Conservation (phyloP, 2,329 filamentous ascomycete species). For the Exophiala bonariae region DNA sequence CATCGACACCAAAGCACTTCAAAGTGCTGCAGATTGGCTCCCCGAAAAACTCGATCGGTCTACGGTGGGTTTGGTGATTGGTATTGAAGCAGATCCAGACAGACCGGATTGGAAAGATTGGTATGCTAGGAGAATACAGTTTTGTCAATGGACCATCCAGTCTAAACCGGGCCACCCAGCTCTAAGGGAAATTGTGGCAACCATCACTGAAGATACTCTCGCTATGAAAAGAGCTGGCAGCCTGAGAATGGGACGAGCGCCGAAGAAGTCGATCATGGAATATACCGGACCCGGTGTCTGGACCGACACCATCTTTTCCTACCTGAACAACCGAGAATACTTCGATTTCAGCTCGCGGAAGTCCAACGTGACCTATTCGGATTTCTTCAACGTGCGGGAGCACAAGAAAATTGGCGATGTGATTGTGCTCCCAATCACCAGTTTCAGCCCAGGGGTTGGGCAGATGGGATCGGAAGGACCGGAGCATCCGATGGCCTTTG, state of each 20-base stretch:
- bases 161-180: constrained; percentile 91
- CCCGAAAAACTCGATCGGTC: constrained; percentile 74
- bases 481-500: constrained; percentile 94
- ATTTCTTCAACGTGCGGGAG: constrained; percentile 83
- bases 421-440: constrained; percentile 90
- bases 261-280: constrained; percentile 76
- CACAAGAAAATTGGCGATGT: constrained; percentile 91
- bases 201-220: constrained; percentile 81
- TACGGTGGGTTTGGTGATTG: constrained; percentile 81
- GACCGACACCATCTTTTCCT: constrained; percentile 89
- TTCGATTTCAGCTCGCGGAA: constrained; percentile 75
- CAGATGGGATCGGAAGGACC: constrained; percentile 89
- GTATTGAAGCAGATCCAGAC: constrained; percentile 95
- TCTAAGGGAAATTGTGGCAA: constrained; percentile 80
- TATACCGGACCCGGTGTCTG: constrained; percentile 92
- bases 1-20: constrained; percentile 86
- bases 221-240: constrained; percentile 67
- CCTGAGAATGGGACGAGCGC: constrained; percentile 60
- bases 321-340: constrained; percentile 87
- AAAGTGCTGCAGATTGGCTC: constrained; percentile 84
- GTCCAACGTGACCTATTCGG: constrained; percentile 72
- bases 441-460: constrained; percentile 90
- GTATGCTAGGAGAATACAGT: constrained; percentile 96
- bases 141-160: constrained; percentile 99
- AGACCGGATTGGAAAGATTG: constrained; percentile 88